Percentiles rank a stretch among this genome's conserved stretches.
These are phyloP conservation scores for Barnettozyma sp. DNA, from an alignment of 805 yeast species.

Conservation along the genomic window DNA sequence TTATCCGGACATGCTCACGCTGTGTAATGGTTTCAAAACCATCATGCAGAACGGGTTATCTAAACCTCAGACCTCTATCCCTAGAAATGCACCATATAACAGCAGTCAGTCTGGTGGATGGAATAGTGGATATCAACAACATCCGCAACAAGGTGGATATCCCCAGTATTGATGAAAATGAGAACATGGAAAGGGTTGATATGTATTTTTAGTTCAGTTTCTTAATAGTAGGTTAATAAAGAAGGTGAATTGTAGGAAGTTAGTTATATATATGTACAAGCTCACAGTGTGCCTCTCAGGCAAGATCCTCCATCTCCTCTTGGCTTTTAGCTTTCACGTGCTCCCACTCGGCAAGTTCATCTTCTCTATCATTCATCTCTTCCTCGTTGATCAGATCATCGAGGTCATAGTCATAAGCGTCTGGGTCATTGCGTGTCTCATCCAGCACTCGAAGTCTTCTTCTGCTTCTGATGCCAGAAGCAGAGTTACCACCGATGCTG, in stretches of 20 bases:
- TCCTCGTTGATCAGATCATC: slow-evolving; percentile 23
- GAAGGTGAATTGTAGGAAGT: too few species aligned
- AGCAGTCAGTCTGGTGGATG: slow-evolving; percentile 1
- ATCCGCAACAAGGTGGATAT: slow-evolving; percentile 1
- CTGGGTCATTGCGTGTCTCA: slow-evolving; percentile 15
- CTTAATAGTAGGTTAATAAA: neutral
- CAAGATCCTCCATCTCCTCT: slow-evolving; percentile 19
- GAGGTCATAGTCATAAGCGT: slow-evolving; percentile 23
- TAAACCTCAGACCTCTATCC: neutral
- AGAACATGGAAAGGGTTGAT: neutral
- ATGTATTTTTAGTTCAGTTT: neutral
- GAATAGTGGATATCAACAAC: neutral
- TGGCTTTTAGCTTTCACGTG: slow-evolving; percentile 13
- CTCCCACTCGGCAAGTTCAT: slow-evolving; percentile 12
- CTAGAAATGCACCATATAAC: slow-evolving; percentile 2
- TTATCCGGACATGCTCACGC: slow-evolving; percentile 81
- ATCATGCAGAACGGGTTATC: slow-evolving; percentile 27
- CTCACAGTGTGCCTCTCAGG: too few species aligned
- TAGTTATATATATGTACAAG: too few species aligned
- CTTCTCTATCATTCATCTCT: slow-evolving; percentile 13
- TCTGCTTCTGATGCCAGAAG: slow-evolving; percentile 15
- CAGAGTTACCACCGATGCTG: neutral
- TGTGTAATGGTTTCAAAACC: slow-evolving; percentile 94
- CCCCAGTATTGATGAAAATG: slow-evolving; percentile 1
- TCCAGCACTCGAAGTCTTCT: slow-evolving; percentile 7